phyloP scores from a whole-genome alignment of 2,329 filamentous ascomycete species.

The Bipolaris sorokiniana region DNA sequence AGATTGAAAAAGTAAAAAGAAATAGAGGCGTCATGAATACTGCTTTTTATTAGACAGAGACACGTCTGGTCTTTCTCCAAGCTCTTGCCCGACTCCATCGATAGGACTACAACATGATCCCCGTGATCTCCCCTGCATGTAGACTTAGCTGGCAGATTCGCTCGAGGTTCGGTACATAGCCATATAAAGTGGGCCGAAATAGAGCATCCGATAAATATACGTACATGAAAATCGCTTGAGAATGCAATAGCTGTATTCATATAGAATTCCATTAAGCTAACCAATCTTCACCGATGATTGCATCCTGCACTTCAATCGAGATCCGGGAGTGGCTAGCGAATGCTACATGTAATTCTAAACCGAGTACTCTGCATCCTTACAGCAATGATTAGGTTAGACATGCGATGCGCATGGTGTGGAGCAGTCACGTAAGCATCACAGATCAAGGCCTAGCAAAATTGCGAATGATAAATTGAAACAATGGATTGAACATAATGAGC shows the following conservation, averaged over 20 bases:
- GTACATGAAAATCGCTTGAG: background rate
- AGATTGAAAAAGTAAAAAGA: background rate
- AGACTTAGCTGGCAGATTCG: background rate
- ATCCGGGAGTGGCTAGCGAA: background rate
- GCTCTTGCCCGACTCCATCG: background rate
- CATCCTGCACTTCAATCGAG: background rate
- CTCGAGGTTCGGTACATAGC: background rate
- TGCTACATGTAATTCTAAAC: background rate
- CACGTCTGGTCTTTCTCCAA: background rate
- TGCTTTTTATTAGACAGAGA: background rate
- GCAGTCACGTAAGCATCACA: background rate
- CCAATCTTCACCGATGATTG: background rate
- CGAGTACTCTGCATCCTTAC: background rate
- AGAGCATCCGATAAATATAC: background rate
- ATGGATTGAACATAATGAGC: slow-evolving; percentile 28
- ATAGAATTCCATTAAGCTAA: background rate
- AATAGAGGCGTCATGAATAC: background rate
- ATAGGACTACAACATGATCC: background rate
- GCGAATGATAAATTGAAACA: slow-evolving; percentile 17
- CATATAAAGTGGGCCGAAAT: background rate
- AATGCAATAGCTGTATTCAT: background rate
- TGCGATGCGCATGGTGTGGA: background rate
- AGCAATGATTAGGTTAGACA: background rate
- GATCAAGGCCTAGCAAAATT: background rate
- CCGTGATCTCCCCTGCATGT: background rate